Evolutionary conservation across 306 rosid genomes (phyloP).

Genomic region (Trifolium fragiferum): DNA sequence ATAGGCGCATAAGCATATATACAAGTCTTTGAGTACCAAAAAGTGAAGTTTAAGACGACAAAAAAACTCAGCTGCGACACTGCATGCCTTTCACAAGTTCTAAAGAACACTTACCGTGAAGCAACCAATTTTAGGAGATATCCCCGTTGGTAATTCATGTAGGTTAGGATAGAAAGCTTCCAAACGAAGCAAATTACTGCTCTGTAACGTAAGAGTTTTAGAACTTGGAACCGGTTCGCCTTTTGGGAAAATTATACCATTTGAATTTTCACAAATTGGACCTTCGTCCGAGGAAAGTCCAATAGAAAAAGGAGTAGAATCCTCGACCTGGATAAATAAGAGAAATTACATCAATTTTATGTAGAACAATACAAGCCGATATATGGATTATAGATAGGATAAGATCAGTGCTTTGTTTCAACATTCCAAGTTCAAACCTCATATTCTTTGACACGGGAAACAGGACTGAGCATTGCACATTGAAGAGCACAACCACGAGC

Average conservation of each 20-base stretch:
- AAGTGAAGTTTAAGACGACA: not conserved
- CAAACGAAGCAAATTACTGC: conserved; percentile 59
- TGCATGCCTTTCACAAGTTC: conserved; percentile 4
- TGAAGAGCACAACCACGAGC: conserved; percentile 98
- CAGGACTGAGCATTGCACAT: conserved; percentile 95
- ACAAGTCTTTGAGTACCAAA: not conserved
- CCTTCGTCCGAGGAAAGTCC: conserved; percentile 72
- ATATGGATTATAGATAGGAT: conserved; percentile 6
- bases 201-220: conserved; percentile 64
- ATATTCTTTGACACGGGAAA: conserved; percentile 74
- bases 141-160: conserved; percentile 67
- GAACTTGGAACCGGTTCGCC: conserved; percentile 82
- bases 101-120: conserved; percentile 63
- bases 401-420: conserved; percentile 30
- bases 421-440: conserved; percentile 63
- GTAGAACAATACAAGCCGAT: conserved; percentile 22
- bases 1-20: conserved; percentile 20
- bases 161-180: conserved; percentile 75
- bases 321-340: conserved; percentile 68
- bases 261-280: conserved; percentile 56
- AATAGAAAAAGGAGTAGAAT: conserved; percentile 75
- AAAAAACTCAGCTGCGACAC: not conserved
- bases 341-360: conserved; percentile 30
- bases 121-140: conserved; percentile 65
- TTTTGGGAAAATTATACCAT: conserved; percentile 69